These are phyloP conservation scores for Aspergillus latus DNA, from an alignment of 2,329 filamentous ascomycete genomes.

Conservation along the genomic window DNA sequence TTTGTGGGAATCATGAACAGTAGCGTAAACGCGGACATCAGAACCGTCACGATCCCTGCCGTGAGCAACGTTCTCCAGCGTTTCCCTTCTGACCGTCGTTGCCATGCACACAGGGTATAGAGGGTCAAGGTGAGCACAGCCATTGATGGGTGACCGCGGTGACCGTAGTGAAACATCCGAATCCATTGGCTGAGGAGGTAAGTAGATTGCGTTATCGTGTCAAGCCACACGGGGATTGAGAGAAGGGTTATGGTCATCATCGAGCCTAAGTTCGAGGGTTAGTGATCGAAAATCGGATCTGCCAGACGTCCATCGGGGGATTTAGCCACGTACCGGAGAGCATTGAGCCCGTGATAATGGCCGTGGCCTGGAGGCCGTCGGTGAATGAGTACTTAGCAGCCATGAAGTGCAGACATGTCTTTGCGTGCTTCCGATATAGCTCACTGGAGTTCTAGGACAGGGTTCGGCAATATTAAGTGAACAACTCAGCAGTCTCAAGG, in stretches of 20 bases:
- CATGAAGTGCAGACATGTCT: not conserved
- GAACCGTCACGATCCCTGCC: not conserved
- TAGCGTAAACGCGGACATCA: not conserved
- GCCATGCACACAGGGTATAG: not conserved
- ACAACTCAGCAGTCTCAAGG: too few species aligned
- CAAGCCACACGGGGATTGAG: not conserved
- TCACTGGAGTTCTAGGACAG: too few species aligned
- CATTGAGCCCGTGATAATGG: not conserved
- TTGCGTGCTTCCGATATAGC: too few species aligned
- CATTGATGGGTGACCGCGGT: not conserved
- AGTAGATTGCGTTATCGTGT: not conserved
- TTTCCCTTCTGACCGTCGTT: not conserved
- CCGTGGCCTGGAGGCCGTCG: not conserved
- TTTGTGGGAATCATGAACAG: not conserved
- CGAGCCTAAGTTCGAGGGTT: not conserved
- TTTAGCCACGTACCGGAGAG: not conserved
- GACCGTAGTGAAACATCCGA: not conserved
- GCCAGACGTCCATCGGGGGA: not conserved
- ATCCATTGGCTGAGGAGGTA: not conserved
- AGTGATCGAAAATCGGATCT: not conserved
- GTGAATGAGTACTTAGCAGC: not conserved
- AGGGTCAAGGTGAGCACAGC: not conserved
- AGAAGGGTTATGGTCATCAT: slow-evolving; percentile 1
- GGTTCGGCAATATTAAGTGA: too few species aligned
- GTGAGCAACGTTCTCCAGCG: not conserved